Conservation (phyloP, 805 yeast species). For the Pichia deserticola region DNA sequence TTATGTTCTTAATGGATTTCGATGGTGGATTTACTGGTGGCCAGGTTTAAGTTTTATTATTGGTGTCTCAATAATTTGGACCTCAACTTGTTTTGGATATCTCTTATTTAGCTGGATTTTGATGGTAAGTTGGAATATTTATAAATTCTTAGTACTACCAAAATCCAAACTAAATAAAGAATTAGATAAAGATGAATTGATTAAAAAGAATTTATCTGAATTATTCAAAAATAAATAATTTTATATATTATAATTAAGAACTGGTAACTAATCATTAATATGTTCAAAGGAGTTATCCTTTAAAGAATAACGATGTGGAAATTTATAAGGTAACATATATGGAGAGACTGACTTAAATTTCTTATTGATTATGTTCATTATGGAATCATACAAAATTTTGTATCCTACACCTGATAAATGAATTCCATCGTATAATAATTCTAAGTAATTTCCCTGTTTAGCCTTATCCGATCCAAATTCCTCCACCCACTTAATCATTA, state of each 20-base stretch:
- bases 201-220: constrained; percentile 5
- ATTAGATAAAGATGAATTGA: not conserved
- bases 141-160: not conserved
- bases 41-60: constrained; percentile 12
- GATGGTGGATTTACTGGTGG: constrained; percentile 16
- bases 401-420: constrained; percentile 37
- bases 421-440: constrained; percentile 36
- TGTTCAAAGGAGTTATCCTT: too few species aligned
- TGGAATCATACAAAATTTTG: constrained; percentile 23
- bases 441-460: constrained; percentile 7
- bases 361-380: too few species aligned
- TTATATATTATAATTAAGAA: constrained; percentile 6
- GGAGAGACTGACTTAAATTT: constrained; percentile 28
- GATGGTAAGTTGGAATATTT: not conserved
- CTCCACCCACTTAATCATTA: constrained; percentile 5
- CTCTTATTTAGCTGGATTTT: constrained; percentile 8
- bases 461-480: not conserved
- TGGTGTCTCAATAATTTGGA: constrained; percentile 11
- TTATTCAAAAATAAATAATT: constrained; percentile 4
- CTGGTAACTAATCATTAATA: too few species aligned
- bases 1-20: constrained; percentile 9
- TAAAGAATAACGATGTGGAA: constrained; percentile 12
- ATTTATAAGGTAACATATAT: constrained; percentile 11
- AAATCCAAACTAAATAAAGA: not conserved
- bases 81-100: constrained; percentile 3